These are phyloP conservation scores for Tylopilus sp. DNA, from an alignment of 768 basidiomycete species.

Conservation along the genomic window DNA sequence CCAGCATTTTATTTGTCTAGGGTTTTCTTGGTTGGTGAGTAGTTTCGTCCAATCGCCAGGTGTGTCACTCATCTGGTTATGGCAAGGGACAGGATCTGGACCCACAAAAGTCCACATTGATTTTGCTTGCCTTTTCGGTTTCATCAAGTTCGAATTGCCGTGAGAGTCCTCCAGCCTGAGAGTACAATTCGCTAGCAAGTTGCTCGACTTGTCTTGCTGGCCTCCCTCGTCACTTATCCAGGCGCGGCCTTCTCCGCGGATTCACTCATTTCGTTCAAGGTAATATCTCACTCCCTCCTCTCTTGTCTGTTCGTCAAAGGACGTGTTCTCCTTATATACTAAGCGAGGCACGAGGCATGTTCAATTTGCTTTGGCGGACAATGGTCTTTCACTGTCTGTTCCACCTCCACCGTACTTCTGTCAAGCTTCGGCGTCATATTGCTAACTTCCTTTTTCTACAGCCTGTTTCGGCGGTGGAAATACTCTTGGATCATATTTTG, in stretches of 20 bases:
- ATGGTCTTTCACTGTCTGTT: constrained; percentile 23
- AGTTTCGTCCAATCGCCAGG: background rate
- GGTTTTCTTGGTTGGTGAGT: constrained; percentile 16
- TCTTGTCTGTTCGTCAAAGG: constrained; percentile 8
- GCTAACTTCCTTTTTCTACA: constrained; percentile 23
- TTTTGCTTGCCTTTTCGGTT: constrained; percentile 41
- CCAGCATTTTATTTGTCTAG: constrained; percentile 9
- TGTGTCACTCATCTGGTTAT: constrained; percentile 27
- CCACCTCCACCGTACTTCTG: constrained; percentile 24
- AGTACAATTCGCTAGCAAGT: background rate
- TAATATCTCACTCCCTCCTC: constrained; percentile 26
- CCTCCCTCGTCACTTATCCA: constrained; percentile 31
- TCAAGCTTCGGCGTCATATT: constrained; percentile 6
- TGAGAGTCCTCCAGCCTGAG: constrained; percentile 18
- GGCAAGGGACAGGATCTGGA: constrained; percentile 42
- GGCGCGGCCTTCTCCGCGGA: constrained; percentile 72
- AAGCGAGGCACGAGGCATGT: constrained; percentile 27
- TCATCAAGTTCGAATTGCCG: constrained; percentile 36
- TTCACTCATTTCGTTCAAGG: constrained; percentile 59
- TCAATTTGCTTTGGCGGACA: constrained; percentile 23
- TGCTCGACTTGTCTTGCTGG: constrained; percentile 3
- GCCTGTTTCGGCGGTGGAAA: constrained; percentile 25
- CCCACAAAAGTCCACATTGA: constrained; percentile 51
- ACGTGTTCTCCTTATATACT: background rate
- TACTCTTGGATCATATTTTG: constrained; percentile 16